Conservation (phyloP, 1,284 basidiomycete genomes). For the Golubevia pallescens region DNA sequence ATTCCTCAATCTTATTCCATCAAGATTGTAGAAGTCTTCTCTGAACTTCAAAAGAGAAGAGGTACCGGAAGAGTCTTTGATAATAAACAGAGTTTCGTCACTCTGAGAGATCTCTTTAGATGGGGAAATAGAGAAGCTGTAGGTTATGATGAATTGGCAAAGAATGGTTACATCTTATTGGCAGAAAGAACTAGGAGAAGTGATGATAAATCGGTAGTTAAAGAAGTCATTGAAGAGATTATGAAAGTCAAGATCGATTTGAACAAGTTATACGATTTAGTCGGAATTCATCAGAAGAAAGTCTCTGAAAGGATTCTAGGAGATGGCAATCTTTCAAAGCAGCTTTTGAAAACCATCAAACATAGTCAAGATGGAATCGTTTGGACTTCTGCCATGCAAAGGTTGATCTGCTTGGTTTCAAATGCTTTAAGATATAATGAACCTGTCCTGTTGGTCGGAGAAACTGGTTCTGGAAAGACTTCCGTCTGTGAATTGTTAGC, state of each 20-base stretch:
- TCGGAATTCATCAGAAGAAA: no score
- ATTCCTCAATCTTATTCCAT: constrained; percentile 70
- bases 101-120: constrained; percentile 93
- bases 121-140: constrained; percentile 89
- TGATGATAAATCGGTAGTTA: constrained; percentile 87
- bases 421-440: constrained; percentile 88
- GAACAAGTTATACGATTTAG: neutral
- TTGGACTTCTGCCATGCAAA: constrained; percentile 92
- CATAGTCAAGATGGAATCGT: no score
- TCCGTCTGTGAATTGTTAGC: constrained; percentile 93
- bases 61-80: constrained; percentile 93
- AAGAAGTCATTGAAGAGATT: constrained; percentile 86
- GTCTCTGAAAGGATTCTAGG: no score
- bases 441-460: constrained; percentile 94
- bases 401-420: constrained; percentile 82
- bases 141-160: constrained; percentile 88
- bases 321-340: no score
- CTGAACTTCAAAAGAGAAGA: constrained; percentile 87
- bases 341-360: no score
- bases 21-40: constrained; percentile 89
- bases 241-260: constrained; percentile 85
- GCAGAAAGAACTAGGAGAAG: constrained; percentile 84
- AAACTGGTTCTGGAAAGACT: constrained; percentile 97
- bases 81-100: constrained; percentile 95
- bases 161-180: constrained; percentile 96